These are phyloP conservation scores for Cryptococcus depauperatus DNA, from an alignment of 1,284 basidiomycete genomes.

Conservation along the genomic window DNA sequence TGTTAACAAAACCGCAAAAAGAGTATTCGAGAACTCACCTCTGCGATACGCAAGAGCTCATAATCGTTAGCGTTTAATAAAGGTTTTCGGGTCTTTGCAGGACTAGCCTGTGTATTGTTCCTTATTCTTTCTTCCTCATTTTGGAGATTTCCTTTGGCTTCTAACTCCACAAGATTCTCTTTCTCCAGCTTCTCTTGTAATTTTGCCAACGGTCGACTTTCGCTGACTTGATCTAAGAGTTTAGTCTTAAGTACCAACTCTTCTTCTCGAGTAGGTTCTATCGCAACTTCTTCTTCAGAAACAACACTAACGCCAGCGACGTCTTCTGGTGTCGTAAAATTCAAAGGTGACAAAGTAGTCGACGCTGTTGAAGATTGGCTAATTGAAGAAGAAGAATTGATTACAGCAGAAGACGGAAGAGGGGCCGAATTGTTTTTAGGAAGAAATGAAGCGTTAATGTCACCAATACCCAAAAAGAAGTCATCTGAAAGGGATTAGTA, in stretches of 20 bases:
- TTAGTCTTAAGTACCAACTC: slow-evolving; percentile 48
- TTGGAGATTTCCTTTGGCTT: not conserved
- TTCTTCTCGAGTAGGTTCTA: slow-evolving; percentile 6
- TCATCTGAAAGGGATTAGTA: slow-evolving; percentile 56
- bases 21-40: slow-evolving; percentile 26
- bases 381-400: not conserved
- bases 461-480: slow-evolving; percentile 97
- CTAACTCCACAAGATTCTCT: slow-evolving; percentile 9
- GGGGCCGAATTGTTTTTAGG: slow-evolving; percentile 20
- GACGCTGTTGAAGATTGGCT: not conserved
- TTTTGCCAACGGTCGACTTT: slow-evolving; percentile 77
- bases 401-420: slow-evolving; percentile 5
- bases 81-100: slow-evolving; percentile 37
- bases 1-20: slow-evolving; percentile 3
- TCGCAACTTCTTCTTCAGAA: slow-evolving; percentile 16
- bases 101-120: not conserved
- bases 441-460: slow-evolving; percentile 91
- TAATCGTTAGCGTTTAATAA: slow-evolving; percentile 77
- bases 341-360: not conserved
- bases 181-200: slow-evolving; percentile 70
- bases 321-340: slow-evolving; percentile 1
- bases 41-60: slow-evolving; percentile 69
- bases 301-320: slow-evolving; percentile 3
- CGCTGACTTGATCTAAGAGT: slow-evolving; percentile 71
- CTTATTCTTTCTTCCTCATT: not conserved